Conservation (phyloP, 2,329 filamentous ascomycete genomes). For the Biscogniauxia marginata region DNA sequence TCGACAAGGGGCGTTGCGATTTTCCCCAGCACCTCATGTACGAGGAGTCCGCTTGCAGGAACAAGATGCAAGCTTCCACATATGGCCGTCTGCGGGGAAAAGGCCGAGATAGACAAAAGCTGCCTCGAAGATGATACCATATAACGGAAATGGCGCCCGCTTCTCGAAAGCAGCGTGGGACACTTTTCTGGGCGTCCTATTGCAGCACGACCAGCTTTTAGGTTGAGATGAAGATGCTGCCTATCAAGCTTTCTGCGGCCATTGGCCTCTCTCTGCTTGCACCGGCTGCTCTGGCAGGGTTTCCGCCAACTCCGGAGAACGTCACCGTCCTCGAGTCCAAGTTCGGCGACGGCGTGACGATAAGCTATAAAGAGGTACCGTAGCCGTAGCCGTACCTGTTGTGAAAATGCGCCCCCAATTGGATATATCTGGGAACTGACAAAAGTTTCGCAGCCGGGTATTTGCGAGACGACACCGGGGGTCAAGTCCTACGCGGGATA, state of each 20-base stretch:
- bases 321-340: slow-evolving; percentile 53
- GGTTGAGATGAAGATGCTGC: slow-evolving; percentile 15
- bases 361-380: slow-evolving; percentile 55
- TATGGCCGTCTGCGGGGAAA: neutral
- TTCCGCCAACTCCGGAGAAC: slow-evolving; percentile 30
- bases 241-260: neutral
- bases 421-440: neutral
- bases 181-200: neutral
- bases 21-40: too few species aligned
- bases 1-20: too few species aligned
- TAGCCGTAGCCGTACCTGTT: neutral
- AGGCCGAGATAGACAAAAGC: neutral
- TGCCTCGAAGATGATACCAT: neutral
- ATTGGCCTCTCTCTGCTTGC: slow-evolving; percentile 16
- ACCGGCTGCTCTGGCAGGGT: slow-evolving; percentile 22
- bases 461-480: slow-evolving; percentile 53
- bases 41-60: too few species aligned
- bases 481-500: slow-evolving; percentile 63
- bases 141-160: neutral
- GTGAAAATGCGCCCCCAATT: neutral
- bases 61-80: neutral
- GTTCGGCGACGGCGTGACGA: slow-evolving; percentile 56
- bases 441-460: slow-evolving; percentile 44
- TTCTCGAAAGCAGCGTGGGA: neutral
- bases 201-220: neutral